Evolutionary conservation across 768 basidiomycete species (phyloP).

Genomic region (Lactarius sp.): DNA sequence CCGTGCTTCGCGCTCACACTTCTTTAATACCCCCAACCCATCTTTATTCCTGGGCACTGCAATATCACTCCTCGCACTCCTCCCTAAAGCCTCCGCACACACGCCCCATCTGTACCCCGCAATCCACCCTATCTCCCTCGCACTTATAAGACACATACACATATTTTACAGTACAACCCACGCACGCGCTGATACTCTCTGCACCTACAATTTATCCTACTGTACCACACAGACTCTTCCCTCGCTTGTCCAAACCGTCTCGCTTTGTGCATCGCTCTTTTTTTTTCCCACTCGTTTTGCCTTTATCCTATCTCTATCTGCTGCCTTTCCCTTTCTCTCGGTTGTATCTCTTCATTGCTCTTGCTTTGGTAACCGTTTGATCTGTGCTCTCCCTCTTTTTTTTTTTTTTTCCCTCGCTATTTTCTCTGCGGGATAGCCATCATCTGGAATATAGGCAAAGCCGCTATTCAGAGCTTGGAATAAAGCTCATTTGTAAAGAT

Average conservation of each 20-base stretch:
- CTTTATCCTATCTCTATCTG: not conserved
- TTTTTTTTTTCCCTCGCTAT: not conserved
- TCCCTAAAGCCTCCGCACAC: not conserved
- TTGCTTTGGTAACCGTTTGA: slow-evolving; percentile 15
- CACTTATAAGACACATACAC: slow-evolving; percentile 6
- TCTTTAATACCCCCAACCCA: slow-evolving; percentile 1
- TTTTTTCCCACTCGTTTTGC: slow-evolving; percentile 16
- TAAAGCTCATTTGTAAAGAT: not conserved
- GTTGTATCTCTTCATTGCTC: not conserved
- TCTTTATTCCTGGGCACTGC: slow-evolving; percentile 14
- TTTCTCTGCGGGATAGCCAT: slow-evolving; percentile 12
- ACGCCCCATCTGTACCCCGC: slow-evolving; percentile 17
- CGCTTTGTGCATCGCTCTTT: slow-evolving; percentile 20
- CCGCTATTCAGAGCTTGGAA: slow-evolving; percentile 12
- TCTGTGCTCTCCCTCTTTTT: slow-evolving; percentile 9
- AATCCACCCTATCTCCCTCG: not conserved
- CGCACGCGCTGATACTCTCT: slow-evolving; percentile 7
- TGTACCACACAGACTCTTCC: slow-evolving; percentile 11
- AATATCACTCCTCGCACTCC: slow-evolving; percentile 6
- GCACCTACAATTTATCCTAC: slow-evolving; percentile 13
- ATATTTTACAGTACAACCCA: slow-evolving; percentile 18
- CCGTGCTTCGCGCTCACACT: slow-evolving; percentile 1
- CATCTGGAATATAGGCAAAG: slow-evolving; percentile 11
- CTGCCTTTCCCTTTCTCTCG: not conserved
- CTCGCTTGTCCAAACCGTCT: not conserved